phyloP scores from a whole-genome alignment of 768 basidiomycete genomes.

The Boletus insuetus region DNA sequence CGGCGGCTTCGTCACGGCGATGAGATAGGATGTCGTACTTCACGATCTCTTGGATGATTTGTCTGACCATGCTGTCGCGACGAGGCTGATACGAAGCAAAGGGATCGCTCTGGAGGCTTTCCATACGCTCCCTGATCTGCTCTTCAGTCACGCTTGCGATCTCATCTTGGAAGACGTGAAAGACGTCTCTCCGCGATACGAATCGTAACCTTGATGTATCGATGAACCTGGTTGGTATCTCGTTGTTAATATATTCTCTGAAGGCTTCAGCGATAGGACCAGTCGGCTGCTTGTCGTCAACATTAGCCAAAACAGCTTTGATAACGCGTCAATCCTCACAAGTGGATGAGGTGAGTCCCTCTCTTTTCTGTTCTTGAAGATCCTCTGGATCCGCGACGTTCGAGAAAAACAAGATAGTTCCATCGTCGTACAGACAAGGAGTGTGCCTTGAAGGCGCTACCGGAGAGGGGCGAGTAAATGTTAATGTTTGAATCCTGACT shows the following conservation, averaged over 20 bases:
- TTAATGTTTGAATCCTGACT: too few species aligned
- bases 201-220: conserved; percentile 6
- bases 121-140: not conserved
- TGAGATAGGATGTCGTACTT: conserved; percentile 16
- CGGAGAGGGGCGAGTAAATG: too few species aligned
- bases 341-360: too few species aligned
- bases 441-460: too few species aligned
- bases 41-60: conserved; percentile 13
- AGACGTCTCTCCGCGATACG: conserved; percentile 2
- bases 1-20: conserved; percentile 2
- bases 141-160: conserved; percentile 3
- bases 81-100: not conserved
- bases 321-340: too few species aligned
- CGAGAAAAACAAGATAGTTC: too few species aligned
- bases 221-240: conserved; percentile 8
- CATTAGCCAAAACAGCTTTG: not conserved
- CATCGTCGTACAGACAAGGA: too few species aligned
- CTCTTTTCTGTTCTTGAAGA: too few species aligned
- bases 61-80: not conserved
- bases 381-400: too few species aligned
- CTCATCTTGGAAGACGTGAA: conserved; percentile 5
- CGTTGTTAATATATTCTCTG: conserved; percentile 12
- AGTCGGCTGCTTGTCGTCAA: not conserved
- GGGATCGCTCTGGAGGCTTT: not conserved
- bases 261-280: conserved; percentile 1